Conservation (phyloP, 2,329 filamentous ascomycete species). For the Clonostachys rosea region DNA sequence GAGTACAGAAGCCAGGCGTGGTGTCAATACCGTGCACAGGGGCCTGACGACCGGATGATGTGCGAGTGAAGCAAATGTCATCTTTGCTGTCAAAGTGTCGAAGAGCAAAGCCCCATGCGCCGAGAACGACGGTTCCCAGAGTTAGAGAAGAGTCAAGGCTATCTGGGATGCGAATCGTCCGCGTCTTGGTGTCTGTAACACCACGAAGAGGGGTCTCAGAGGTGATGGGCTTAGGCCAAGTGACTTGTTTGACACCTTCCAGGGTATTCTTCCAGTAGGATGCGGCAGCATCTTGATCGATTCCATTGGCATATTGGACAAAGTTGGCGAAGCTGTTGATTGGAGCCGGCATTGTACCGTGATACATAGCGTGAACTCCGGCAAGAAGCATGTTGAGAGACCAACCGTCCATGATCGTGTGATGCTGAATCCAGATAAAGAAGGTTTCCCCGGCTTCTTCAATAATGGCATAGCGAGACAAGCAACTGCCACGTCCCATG, state of each 20-base stretch:
- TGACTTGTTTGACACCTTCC: conserved; percentile 2
- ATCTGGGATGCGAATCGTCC: neutral
- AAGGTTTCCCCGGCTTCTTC: conserved; percentile 3
- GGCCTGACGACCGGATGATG: conserved; percentile 7
- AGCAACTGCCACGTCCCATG: conserved; percentile 6
- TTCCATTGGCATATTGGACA: conserved; percentile 2
- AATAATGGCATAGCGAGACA: conserved; percentile 6
- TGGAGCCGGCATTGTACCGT: conserved; percentile 8
- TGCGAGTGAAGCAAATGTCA: conserved; percentile 24
- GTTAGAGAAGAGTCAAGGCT: conserved; percentile 4
- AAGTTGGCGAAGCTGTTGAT: conserved; percentile 3
- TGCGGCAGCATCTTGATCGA: conserved; percentile 2
- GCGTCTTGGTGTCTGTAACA: neutral
- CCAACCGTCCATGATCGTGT: conserved; percentile 18
- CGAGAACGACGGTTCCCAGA: conserved; percentile 11
- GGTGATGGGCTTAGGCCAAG: neutral
- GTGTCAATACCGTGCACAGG: conserved; percentile 7
- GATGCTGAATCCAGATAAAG: conserved; percentile 17
- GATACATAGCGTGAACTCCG: conserved; percentile 1
- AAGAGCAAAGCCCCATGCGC: conserved; percentile 17
- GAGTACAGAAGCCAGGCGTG: conserved; percentile 7
- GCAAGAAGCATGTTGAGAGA: conserved; percentile 5
- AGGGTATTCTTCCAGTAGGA: conserved; percentile 8
- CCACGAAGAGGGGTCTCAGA: neutral
- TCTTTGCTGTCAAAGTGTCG: conserved; percentile 17